Base-by-base conservation (phyloP, 2,329 filamentous ascomycete species). In the Fusarium fracticaudum region DNA sequence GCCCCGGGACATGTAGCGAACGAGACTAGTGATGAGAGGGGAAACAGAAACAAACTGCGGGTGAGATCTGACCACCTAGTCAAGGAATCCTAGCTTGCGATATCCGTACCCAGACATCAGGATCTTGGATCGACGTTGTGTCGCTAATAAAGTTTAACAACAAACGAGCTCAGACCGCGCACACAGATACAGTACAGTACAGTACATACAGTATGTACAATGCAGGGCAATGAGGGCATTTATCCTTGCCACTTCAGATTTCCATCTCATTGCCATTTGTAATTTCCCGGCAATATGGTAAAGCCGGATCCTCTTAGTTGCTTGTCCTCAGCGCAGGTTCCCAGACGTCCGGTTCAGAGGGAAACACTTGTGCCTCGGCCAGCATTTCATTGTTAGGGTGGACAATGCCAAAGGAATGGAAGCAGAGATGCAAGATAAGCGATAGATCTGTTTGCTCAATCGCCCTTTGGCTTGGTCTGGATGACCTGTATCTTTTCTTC, bases 261-360 rank as follows among this genome's bases (percentile, higher is more conserved):
- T 53, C 57, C 33, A 59, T 26, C 54, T 67, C 63, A 31, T 37
- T 33, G 37, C n/a, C 17, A 65, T 45, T 44, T 41, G 38, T 31
- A 72, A 69, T 72, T 51, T 72, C 58, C 57, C 64, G 44, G 59
- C 54, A 59, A 29, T 37, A 58, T 71, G 70, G 61, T 41, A 72
- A 51, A 41, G 38, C 24, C n/a, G 50, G 50, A 43, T 58, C 33
- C 43, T 33, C 37, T 54, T 44, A 22, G 35, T 26, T 48, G n/a
- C 38, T 40, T 31, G 37, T 26, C 57, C n/a, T 37, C 38, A 38
- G 62, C 26, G 17, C 37, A 29, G 45, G 63, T 64, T 64, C 53
- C 51, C 22, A 51, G 50, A 57, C 38, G 24, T 55, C 51, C 61
- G 40, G 44, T 51, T 60, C 58, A 66, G 58, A 51, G 24, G 62